phyloP scores from a whole-genome alignment of 305 asterid species.

The Rubia tinctorum region DNA sequence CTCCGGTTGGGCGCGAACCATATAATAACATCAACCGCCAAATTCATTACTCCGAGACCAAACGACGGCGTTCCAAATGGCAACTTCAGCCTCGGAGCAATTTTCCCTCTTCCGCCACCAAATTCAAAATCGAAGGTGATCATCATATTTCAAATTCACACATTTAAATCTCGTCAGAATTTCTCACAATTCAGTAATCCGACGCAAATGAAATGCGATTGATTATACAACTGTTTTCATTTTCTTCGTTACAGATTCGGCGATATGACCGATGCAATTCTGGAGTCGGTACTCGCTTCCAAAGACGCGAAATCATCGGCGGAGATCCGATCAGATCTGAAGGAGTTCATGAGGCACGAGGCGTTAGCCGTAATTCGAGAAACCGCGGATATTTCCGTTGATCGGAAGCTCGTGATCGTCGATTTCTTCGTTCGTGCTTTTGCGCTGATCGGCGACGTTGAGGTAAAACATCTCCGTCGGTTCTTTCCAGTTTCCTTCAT shows the following conservation, averaged over 20 bases:
- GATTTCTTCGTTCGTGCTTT: slow-evolving; percentile 66
- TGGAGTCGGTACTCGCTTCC: slow-evolving; percentile 53
- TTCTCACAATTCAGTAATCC: neutral
- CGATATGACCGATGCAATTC: slow-evolving; percentile 51
- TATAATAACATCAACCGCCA: slow-evolving; percentile 1
- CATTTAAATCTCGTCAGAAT: neutral
- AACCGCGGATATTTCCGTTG: slow-evolving; percentile 43
- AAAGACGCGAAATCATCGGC: slow-evolving; percentile 45
- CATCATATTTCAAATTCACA: neutral
- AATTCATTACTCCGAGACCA: neutral
- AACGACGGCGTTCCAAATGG: slow-evolving; percentile 26
- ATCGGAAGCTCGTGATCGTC: slow-evolving; percentile 55
- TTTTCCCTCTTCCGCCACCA: slow-evolving; percentile 56
- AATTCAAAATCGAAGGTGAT: slow-evolving; percentile 57
- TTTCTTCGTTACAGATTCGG: slow-evolving; percentile 41
- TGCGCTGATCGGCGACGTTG: slow-evolving; percentile 63
- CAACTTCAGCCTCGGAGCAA: slow-evolving; percentile 34
- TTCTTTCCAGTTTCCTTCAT: neutral
- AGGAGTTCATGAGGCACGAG: slow-evolving; percentile 60
- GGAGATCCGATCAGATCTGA: slow-evolving; percentile 41
- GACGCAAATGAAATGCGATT: neutral
- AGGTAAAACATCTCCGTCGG: slow-evolving; percentile 33
- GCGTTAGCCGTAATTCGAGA: slow-evolving; percentile 49
- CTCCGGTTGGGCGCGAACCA: too few species aligned
- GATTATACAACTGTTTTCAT: neutral